Conservation (phyloP, 2,329 filamentous ascomycete genomes). For the Sarocladium kiliense region DNA sequence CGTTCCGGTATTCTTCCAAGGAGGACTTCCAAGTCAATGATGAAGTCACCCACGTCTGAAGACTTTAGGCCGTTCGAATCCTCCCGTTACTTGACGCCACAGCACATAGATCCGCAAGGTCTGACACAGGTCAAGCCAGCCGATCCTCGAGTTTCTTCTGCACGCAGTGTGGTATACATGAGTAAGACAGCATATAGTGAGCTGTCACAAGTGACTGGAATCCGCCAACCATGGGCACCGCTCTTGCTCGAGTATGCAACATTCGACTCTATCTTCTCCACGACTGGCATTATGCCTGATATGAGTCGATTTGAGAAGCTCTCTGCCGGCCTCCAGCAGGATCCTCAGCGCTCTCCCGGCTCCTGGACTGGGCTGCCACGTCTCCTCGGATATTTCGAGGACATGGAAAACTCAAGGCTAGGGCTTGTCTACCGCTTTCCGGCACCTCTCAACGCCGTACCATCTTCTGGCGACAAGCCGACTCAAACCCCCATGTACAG, state of each 20-base stretch:
- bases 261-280: conserved; percentile 57
- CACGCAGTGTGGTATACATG: conserved; percentile 43
- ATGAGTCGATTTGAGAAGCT: conserved; percentile 62
- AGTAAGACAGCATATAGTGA: conserved; percentile 48
- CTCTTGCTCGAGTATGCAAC: conserved; percentile 68
- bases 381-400: conserved; percentile 68
- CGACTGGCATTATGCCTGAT: conserved; percentile 58
- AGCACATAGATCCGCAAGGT: conserved; percentile 50
- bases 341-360: conserved; percentile 43
- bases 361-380: conserved; percentile 59
- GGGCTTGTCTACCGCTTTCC: conserved; percentile 74
- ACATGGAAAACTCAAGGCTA: conserved; percentile 62
- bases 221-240: conserved; percentile 42
- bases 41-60: conserved; percentile 35
- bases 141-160: conserved; percentile 22
- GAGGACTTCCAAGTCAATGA: conserved; percentile 24
- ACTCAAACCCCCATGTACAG: conserved; percentile 46
- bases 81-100: conserved; percentile 55
- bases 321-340: conserved; percentile 51
- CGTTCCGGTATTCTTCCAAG: conserved; percentile 38
- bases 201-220: conserved; percentile 32
- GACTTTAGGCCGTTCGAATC: conserved; percentile 51
- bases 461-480: conserved; percentile 39
- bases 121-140: conserved; percentile 44
- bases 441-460: conserved; percentile 53